A percentile compares a stretch with the other conserved stretches of the same genome.
Conservation (phyloP, 805 yeast species). For the Lipomyces lipofer region DNA sequence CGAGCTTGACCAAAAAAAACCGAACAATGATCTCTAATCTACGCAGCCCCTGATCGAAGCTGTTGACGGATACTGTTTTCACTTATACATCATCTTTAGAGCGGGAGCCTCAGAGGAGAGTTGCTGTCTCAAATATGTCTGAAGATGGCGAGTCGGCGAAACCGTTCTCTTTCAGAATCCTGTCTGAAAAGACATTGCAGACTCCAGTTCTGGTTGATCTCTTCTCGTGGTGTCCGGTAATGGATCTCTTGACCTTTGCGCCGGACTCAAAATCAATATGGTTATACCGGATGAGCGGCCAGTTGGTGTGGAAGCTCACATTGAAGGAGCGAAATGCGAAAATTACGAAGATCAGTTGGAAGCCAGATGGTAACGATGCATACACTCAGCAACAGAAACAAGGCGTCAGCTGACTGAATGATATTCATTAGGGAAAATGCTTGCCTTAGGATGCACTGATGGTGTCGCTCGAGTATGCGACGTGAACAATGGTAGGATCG, state of each 20-base stretch:
- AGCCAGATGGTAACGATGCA: constrained; percentile 29
- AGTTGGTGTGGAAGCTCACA: constrained; percentile 28
- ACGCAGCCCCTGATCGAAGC: too few species aligned
- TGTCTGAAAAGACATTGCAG: constrained; percentile 22
- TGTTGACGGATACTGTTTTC: too few species aligned
- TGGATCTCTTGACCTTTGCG: constrained; percentile 30
- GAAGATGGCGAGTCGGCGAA: background rate
- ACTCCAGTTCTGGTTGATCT: constrained; percentile 7
- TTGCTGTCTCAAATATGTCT: background rate
- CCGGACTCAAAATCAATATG: constrained; percentile 18
- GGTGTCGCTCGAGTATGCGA: constrained; percentile 23
- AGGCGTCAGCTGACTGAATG: too few species aligned
- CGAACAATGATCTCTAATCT: too few species aligned
- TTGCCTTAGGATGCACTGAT: constrained; percentile 28
- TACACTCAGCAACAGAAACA: too few species aligned
- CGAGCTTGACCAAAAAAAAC: too few species aligned
- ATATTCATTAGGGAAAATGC: constrained; percentile 13
- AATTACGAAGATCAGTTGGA: constrained; percentile 22
- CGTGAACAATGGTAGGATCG: constrained; percentile 22
- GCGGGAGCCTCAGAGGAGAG: too few species aligned
- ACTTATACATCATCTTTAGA: too few species aligned
- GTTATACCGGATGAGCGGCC: constrained; percentile 31
- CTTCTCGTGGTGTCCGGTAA: constrained; percentile 30
- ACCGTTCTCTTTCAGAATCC: background rate
- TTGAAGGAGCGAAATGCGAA: constrained; percentile 9